Conservation (phyloP, 23 red algal species). For the Agarophyton chilense region DNA sequence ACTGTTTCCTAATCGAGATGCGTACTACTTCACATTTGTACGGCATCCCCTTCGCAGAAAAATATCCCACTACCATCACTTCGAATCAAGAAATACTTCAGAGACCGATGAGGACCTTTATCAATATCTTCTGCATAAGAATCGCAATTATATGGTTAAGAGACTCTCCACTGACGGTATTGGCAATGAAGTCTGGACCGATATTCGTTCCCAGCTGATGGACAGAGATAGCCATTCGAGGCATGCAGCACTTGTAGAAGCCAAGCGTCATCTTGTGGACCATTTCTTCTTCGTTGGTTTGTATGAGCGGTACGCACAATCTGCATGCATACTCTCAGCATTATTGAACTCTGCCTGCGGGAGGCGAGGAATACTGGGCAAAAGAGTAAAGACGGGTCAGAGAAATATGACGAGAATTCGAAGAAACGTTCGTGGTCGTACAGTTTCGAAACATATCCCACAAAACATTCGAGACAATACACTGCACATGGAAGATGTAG, state of each 20-base stretch:
- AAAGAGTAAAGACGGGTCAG: not conserved
- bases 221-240: conserved; percentile 27
- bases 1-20: conserved; percentile 57
- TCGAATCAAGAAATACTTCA: conserved; percentile 30
- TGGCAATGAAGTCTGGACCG: conserved; percentile 25
- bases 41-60: conserved; percentile 69
- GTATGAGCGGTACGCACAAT: conserved; percentile 59
- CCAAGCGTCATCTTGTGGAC: conserved; percentile 28
- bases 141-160: conserved; percentile 81
- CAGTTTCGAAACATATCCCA: not conserved
- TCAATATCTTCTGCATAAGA: conserved; percentile 58
- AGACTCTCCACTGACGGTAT: conserved; percentile 40
- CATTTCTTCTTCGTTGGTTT: conserved; percentile 80
- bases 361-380: conserved; percentile 12
- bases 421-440: not conserved
- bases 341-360: conserved; percentile 64
- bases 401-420: conserved; percentile 17
- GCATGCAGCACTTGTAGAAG: conserved; percentile 39
- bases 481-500: conserved; percentile 27
- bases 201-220: conserved; percentile 37
- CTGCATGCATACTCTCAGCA: conserved; percentile 51
- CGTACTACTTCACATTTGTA: conserved; percentile 68
- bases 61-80: conserved; percentile 73
- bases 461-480: conserved; percentile 21
- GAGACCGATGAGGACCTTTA: not conserved